phyloP scores from a whole-genome alignment of 2,329 filamentous ascomycete genomes.

The Hirsutella minnesotensis region DNA sequence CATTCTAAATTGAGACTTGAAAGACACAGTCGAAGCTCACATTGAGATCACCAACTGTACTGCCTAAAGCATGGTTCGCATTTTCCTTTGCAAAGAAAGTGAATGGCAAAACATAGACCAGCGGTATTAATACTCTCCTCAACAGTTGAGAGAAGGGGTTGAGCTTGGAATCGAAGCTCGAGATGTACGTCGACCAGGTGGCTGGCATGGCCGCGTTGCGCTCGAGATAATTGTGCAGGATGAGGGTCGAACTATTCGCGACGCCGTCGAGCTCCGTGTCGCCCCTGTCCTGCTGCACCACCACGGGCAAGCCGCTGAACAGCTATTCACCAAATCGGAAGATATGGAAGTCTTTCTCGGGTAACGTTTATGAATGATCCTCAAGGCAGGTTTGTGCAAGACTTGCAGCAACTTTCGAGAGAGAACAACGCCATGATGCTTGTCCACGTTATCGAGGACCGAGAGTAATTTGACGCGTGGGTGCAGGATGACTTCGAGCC shows the following conservation, averaged over 20 bases:
- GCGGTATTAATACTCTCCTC: conserved; percentile 15
- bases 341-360: conserved; percentile 2
- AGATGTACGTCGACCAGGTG: conserved; percentile 11
- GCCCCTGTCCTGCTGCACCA: conserved; percentile 26
- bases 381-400: conserved; percentile 4
- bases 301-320: conserved; percentile 17
- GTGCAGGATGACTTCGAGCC: conserved; percentile 27
- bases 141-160: conserved; percentile 16
- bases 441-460: neutral
- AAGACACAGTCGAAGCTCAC: conserved; percentile 6
- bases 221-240: conserved; percentile 18
- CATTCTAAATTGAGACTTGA: conserved; percentile 11
- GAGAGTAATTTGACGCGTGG: conserved; percentile 17
- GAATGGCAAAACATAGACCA: conserved; percentile 16
- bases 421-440: neutral
- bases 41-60: conserved; percentile 6
- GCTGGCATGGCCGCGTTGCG: conserved; percentile 17
- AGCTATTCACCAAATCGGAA: conserved; percentile 13
- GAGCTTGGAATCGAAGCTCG: conserved; percentile 24
- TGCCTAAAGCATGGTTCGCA: conserved; percentile 11
- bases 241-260: conserved; percentile 6
- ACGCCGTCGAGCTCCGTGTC: conserved; percentile 20
- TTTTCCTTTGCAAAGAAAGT: conserved; percentile 13
- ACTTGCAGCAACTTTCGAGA: neutral
- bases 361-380: conserved; percentile 11